Conservation (phyloP, 345 rosid genomes). For the Populus davidiana region DNA sequence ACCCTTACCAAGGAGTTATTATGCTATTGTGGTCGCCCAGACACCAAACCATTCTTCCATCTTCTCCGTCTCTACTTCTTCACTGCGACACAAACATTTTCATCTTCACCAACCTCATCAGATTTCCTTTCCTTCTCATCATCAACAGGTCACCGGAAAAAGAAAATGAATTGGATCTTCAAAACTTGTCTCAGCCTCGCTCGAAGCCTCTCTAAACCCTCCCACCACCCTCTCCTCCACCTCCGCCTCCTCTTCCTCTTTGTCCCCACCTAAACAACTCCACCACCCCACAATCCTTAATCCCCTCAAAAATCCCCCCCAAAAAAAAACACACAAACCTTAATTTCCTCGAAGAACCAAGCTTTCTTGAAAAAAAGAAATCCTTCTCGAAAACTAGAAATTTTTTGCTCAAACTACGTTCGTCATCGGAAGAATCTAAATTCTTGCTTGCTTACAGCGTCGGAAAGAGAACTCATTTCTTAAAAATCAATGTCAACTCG, state of each 20-base stretch:
- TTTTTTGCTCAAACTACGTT: neutral
- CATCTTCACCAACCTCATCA: neutral
- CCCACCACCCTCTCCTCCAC: slow-evolving; percentile 56
- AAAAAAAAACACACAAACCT: neutral
- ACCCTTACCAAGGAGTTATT: too few species aligned
- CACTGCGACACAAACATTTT: neutral
- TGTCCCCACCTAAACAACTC: slow-evolving; percentile 60
- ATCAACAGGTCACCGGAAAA: slow-evolving; percentile 12
- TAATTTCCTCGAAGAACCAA: neutral
- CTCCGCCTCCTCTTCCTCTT: slow-evolving; percentile 80
- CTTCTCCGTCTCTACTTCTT: neutral
- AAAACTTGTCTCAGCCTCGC: slow-evolving; percentile 16
- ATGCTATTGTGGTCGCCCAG: neutral
- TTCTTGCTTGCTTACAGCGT: neutral
- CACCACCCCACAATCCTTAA: neutral
- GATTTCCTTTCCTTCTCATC: slow-evolving; percentile 1
- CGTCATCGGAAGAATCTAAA: neutral
- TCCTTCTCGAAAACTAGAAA: neutral
- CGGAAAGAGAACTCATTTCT: neutral
- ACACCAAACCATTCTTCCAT: neutral
- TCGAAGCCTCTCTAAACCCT: slow-evolving; percentile 39
- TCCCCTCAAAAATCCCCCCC: neutral
- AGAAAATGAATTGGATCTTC: slow-evolving; percentile 46
- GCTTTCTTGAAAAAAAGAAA: neutral
- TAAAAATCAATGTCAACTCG: slow-evolving; percentile 7